Evolutionary conservation across 352 stramenopile genomes (phyloP), one percentile per base, ranked within the genome.

Genomic region (Phytopythium boreale): DNA sequence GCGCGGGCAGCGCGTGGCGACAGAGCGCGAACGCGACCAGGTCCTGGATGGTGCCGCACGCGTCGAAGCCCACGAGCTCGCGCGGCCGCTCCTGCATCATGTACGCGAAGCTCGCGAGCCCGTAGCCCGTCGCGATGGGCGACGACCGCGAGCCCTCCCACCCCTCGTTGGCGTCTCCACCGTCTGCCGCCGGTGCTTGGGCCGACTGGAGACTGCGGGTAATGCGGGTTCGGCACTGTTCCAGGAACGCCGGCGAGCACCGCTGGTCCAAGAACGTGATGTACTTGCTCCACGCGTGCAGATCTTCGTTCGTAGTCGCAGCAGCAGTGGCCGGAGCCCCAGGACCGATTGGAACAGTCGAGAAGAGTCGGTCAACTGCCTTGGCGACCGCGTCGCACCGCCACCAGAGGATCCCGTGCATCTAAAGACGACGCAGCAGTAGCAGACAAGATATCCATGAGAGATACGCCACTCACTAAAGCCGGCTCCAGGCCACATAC

Each of bases 391-490:
- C 58, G 2, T 70, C 69, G 31, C 79, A 76, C 22, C 65, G 70
- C 84, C 84, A 93, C 84, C 84, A 93, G 57, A 91, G 69, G 65
- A 93, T 91, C 10, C 84, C 84, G 52, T 93, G 84, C 84, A 93
- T 93, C 82, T 92, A 66, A 34, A 11, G 36, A 56, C 12, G 14
- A 20, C 11, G 41, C 2, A 19, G 5, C 46, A n/a, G 19, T 20
- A 20, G 10, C 22, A 41, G 12, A 24, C 53, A 4, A 10, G 7
- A 60, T 14, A 27, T 61, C 22, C 56, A 22, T 49, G 8, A 39
- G 24, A 44, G 11, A 12, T 44, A 19, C 17, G 37, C 2, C 37
- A 44, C 11, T 1, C 14, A 44, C 37, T 19, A 44, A 12, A 20
- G 22, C 12, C 9, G 59, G 20, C 2, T 43, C 4, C 1, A 4